phyloP scores from a whole-genome alignment of 2,329 filamentous ascomycete genomes.

The Zalaria sp. region DNA sequence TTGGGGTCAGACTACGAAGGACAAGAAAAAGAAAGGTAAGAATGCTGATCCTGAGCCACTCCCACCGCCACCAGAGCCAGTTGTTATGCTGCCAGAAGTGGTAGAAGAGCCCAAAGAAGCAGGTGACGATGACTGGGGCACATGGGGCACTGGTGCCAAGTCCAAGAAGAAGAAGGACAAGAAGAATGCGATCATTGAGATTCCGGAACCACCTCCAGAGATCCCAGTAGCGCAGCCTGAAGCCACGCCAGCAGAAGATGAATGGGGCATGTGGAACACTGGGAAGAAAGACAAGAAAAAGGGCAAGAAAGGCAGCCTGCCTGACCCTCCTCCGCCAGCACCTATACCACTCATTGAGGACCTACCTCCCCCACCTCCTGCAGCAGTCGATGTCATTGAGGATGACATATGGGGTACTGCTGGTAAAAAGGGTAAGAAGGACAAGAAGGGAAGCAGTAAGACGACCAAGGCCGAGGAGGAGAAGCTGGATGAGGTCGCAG shows the following conservation, averaged over 20 bases:
- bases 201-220: slow-evolving; percentile 31
- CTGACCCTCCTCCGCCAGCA: not conserved
- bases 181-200: slow-evolving; percentile 28
- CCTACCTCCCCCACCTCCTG: not conserved
- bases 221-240: slow-evolving; percentile 3
- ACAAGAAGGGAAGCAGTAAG: slow-evolving; percentile 28
- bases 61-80: not conserved
- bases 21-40: slow-evolving; percentile 34
- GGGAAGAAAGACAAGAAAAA: slow-evolving; percentile 44
- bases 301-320: slow-evolving; percentile 32
- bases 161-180: slow-evolving; percentile 43
- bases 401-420: slow-evolving; percentile 14
- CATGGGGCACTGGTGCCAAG: slow-evolving; percentile 28
- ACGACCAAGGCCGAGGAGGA: slow-evolving; percentile 25
- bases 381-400: slow-evolving; percentile 10
- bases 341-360: not conserved
- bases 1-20: slow-evolving; percentile 40
- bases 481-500: slow-evolving; percentile 15
- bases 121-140: slow-evolving; percentile 18
- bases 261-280: slow-evolving; percentile 17
- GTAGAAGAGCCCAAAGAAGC: slow-evolving; percentile 29
- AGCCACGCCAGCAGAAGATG: slow-evolving; percentile 19
- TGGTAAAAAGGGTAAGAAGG: slow-evolving; percentile 35
- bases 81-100: slow-evolving; percentile 28
- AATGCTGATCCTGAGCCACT: slow-evolving; percentile 3